These are phyloP conservation scores for Candida taoyuanica DNA, from an alignment of 805 yeast genomes.

Conservation along the genomic window DNA sequence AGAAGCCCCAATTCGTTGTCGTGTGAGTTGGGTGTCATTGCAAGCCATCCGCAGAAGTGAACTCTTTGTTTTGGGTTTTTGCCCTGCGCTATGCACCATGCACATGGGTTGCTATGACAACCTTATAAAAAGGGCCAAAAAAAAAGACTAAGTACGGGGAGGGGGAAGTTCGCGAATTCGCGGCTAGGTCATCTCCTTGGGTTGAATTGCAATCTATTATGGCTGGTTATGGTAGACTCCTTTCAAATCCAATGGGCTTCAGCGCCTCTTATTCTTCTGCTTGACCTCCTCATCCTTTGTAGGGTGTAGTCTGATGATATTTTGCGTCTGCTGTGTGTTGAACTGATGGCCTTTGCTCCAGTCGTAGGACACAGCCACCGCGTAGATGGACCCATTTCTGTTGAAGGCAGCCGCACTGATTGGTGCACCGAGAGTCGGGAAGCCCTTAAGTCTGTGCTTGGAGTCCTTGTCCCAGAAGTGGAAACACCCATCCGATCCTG, in stretches of 20 bases:
- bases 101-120: too few relatives aligned
- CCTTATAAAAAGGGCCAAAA: too few relatives aligned
- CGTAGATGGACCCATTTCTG: conserved; percentile 76
- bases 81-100: too few relatives aligned
- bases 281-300: conserved; percentile 83
- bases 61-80: too few relatives aligned
- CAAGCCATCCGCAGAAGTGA: too few relatives aligned
- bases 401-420: conserved; percentile 80
- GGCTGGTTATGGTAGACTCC: too few relatives aligned
- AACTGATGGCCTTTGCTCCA: conserved; percentile 90
- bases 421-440: conserved; percentile 61
- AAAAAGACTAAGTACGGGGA: too few relatives aligned
- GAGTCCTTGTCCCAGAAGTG: conserved; percentile 96
- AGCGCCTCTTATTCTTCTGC: conserved; percentile 33
- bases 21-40: too few relatives aligned
- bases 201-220: too few relatives aligned
- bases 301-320: conserved; percentile 75
- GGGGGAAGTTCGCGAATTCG: too few relatives aligned
- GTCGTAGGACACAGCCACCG: conserved; percentile 90
- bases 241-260: neutral
- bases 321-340: conserved; percentile 72
- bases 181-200: too few relatives aligned
- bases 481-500: conserved; percentile 92
- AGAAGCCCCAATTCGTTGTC: too few relatives aligned
- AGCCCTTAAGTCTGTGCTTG: conserved; percentile 77